Evolutionary conservation across 2,329 filamentous ascomycete genomes (phyloP).

Genomic region (Escovopsis weberi): DNA sequence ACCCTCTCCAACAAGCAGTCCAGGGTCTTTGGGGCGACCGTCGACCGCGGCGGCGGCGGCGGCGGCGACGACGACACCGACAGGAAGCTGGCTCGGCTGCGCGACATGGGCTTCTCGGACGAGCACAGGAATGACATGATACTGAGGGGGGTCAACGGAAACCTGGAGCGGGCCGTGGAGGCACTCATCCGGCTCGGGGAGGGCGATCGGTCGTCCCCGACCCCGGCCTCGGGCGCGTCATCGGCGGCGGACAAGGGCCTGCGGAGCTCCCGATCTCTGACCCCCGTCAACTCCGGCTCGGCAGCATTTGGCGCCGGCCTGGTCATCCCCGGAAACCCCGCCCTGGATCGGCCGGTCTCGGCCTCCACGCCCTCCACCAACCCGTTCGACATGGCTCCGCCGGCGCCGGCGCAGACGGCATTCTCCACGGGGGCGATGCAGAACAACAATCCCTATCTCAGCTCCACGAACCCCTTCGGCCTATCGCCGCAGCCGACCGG

Average conservation of each 20-base stretch:
- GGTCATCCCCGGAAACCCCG: constrained; percentile 16
- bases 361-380: constrained; percentile 42
- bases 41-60: constrained; percentile 42
- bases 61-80: constrained; percentile 46
- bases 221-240: constrained; percentile 16
- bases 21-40: constrained; percentile 52
- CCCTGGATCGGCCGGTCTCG: constrained; percentile 21
- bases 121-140: constrained; percentile 68
- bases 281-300: constrained; percentile 29
- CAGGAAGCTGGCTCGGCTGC: constrained; percentile 59
- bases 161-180: constrained; percentile 76
- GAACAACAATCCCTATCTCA: constrained; percentile 39
- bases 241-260: constrained; percentile 35
- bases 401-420: constrained; percentile 44
- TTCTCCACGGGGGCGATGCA: constrained; percentile 49
- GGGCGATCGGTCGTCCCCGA: constrained; percentile 32
- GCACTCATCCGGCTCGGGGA: constrained; percentile 73
- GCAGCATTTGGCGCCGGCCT: constrained; percentile 18
- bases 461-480: constrained; percentile 58
- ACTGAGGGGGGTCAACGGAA: constrained; percentile 69
- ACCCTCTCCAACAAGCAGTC: constrained; percentile 46
- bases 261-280: constrained; percentile 37
- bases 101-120: constrained; percentile 87
- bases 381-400: constrained; percentile 48
- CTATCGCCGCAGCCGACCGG: constrained; percentile 25